phyloP scores from a whole-genome alignment of 371 early-diverging fungal species.

The Blastocladiella emersonii region DNA sequence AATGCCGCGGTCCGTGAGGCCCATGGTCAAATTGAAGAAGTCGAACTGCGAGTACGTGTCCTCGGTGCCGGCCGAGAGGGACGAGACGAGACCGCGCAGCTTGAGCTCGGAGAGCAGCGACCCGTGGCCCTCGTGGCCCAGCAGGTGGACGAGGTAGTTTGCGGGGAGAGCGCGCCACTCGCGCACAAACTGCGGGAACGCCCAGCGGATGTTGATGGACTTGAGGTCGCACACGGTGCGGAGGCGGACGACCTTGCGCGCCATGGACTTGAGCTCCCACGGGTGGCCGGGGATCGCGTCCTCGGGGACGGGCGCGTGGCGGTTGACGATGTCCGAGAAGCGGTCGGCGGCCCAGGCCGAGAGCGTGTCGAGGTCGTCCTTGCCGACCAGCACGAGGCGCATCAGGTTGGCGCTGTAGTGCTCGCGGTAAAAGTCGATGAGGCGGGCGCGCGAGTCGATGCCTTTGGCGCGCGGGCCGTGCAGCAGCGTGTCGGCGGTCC shows the following conservation, averaged over 20 bases:
- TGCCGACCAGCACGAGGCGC: slow-evolving; percentile 81
- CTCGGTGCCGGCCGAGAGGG: slow-evolving; percentile 49
- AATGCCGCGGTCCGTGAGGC: slow-evolving; percentile 71
- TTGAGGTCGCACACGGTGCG: slow-evolving; percentile 74
- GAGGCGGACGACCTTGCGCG: slow-evolving; percentile 35
- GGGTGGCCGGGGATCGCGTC: slow-evolving; percentile 51
- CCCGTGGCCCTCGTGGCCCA: slow-evolving; percentile 75
- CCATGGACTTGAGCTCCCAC: slow-evolving; percentile 52
- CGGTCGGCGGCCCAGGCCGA: slow-evolving; percentile 63
- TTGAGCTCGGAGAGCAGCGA: slow-evolving; percentile 74
- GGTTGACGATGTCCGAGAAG: slow-evolving; percentile 59
- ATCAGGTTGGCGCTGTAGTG: slow-evolving; percentile 91
- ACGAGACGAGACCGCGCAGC: slow-evolving; percentile 75
- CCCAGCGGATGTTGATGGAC: slow-evolving; percentile 61
- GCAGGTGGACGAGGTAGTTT: slow-evolving; percentile 51
- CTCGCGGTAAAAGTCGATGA: slow-evolving; percentile 70
- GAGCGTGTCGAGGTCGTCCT: slow-evolving; percentile 72
- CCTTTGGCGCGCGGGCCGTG: slow-evolving; percentile 56
- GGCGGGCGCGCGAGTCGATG: slow-evolving; percentile 63
- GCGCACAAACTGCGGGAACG: slow-evolving; percentile 59
- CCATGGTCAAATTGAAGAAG: slow-evolving; percentile 64
- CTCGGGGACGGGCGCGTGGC: slow-evolving; percentile 49
- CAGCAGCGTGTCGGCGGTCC: slow-evolving; percentile 63
- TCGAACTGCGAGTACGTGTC: slow-evolving; percentile 56
- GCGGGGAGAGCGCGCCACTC: slow-evolving; percentile 35